Percentiles rank a stretch among this genome's conserved stretches.
These are phyloP conservation scores for Chalaropsis thielavioides DNA, from an alignment of 2,329 filamentous ascomycete genomes.

Conservation along the genomic window DNA sequence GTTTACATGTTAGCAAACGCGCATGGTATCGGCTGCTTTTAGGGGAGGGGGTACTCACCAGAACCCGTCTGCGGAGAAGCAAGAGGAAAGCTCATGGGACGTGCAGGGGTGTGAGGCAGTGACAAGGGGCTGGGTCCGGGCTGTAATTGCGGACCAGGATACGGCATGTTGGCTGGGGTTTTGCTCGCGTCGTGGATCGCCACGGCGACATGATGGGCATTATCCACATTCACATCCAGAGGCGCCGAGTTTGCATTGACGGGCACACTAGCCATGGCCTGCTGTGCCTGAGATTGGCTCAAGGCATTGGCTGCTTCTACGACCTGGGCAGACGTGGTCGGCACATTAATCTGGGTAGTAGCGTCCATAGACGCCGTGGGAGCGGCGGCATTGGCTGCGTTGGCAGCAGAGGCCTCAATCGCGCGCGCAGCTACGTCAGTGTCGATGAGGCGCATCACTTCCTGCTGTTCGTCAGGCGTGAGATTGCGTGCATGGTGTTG, in stretches of 20 bases:
- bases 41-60: constrained; percentile 8
- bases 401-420: constrained; percentile 18
- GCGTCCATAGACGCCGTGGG: constrained; percentile 1
- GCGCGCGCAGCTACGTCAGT: constrained; percentile 15
- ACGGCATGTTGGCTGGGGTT: constrained; percentile 41
- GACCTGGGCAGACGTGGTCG: constrained; percentile 23
- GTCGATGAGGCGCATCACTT: constrained; percentile 16
- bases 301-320: constrained; percentile 25
- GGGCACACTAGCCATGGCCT: constrained; percentile 29
- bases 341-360: constrained; percentile 22
- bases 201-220: constrained; percentile 23
- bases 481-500: constrained; percentile 6
- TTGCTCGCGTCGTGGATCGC: constrained; percentile 14
- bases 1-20: background rate
- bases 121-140: constrained; percentile 23
- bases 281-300: constrained; percentile 37
- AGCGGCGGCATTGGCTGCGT: constrained; percentile 35
- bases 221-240: constrained; percentile 40
- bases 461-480: constrained; percentile 12
- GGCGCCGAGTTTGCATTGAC: constrained; percentile 38
- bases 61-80: constrained; percentile 23
- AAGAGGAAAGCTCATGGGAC: constrained; percentile 46
- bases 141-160: constrained; percentile 36
- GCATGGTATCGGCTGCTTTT: background rate
- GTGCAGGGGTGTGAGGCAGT: constrained; percentile 32